These are phyloP conservation scores for Stagonosporopsis tanaceti DNA, from an alignment of 2,329 filamentous ascomycete species.

Conservation along the genomic window DNA sequence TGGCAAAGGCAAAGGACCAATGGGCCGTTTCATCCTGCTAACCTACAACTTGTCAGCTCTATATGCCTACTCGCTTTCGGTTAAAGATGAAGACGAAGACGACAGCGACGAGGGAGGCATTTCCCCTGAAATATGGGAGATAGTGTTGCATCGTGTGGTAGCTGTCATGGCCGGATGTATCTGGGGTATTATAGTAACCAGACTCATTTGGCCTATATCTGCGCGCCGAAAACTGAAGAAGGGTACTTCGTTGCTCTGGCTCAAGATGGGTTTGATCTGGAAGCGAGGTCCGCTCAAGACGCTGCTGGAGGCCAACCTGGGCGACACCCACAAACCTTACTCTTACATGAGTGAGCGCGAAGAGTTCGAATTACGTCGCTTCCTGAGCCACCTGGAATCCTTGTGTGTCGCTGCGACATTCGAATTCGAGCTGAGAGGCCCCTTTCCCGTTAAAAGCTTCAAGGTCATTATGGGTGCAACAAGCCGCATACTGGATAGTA, in stretches of 20 bases:
- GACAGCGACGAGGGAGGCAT: constrained; percentile 85
- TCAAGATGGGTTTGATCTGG: constrained; percentile 96
- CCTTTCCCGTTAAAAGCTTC: constrained; percentile 80
- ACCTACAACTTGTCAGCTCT: constrained; percentile 96
- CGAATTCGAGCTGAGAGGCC: constrained; percentile 88
- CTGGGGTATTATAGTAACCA: constrained; percentile 91
- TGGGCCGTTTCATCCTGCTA: constrained; percentile 91
- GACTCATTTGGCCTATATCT: constrained; percentile 92
- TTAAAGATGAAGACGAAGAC: constrained; percentile 75
- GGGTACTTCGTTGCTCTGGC: constrained; percentile 87
- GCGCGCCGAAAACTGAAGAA: constrained; percentile 88
- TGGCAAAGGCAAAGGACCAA: constrained; percentile 81
- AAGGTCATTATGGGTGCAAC: constrained; percentile 80
- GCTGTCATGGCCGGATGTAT: constrained; percentile 86
- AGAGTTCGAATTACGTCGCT: constrained; percentile 85
- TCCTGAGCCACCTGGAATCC: constrained; percentile 74
- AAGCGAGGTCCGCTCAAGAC: constrained; percentile 87
- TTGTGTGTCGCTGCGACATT: constrained; percentile 76
- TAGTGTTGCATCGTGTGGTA: constrained; percentile 85
- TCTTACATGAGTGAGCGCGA: constrained; percentile 89
- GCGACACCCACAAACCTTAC: constrained; percentile 19
- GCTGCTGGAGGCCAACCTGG: constrained; percentile 57
- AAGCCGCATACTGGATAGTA: constrained; percentile 85
- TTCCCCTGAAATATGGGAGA: constrained; percentile 84
- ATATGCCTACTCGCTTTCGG: constrained; percentile 89